These are phyloP conservation scores for Tilletia walkeri DNA, from an alignment of 1,284 basidiomycete species.

Conservation along the genomic window DNA sequence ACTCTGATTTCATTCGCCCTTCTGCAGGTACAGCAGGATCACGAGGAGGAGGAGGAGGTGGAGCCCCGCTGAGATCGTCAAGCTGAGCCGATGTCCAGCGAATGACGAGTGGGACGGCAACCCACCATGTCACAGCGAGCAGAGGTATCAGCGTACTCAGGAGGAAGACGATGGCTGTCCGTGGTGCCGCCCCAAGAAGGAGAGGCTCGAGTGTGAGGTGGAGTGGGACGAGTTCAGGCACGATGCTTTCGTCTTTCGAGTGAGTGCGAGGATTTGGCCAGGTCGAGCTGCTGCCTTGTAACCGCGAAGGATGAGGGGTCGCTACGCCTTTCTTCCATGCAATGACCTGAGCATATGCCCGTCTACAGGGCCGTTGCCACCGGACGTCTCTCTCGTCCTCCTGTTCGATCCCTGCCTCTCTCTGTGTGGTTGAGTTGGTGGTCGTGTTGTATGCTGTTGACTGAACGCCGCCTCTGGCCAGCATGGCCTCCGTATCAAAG, in stretches of 20 bases:
- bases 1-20: neutral
- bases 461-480: neutral
- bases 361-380: slow-evolving; percentile 2
- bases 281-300: neutral
- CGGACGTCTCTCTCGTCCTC: neutral
- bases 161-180: slow-evolving; percentile 14
- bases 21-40: neutral
- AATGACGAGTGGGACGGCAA: slow-evolving; percentile 2
- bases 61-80: neutral
- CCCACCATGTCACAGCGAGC: slow-evolving; percentile 12
- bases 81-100: neutral
- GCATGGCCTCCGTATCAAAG: slow-evolving; percentile 15
- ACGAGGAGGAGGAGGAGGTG: neutral
- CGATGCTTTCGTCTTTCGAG: neutral
- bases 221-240: neutral
- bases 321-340: slow-evolving; percentile 4
- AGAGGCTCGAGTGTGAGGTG: slow-evolving; percentile 13
- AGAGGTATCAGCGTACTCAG: neutral
- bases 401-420: neutral
- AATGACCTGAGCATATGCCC: slow-evolving; percentile 10
- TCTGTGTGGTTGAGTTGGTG: neutral
- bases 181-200: neutral
- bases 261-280: neutral
- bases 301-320: neutral
- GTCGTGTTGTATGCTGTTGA: neutral